phyloP scores from a whole-genome alignment of 768 basidiomycete species.

The Termitomyces sp. region DNA sequence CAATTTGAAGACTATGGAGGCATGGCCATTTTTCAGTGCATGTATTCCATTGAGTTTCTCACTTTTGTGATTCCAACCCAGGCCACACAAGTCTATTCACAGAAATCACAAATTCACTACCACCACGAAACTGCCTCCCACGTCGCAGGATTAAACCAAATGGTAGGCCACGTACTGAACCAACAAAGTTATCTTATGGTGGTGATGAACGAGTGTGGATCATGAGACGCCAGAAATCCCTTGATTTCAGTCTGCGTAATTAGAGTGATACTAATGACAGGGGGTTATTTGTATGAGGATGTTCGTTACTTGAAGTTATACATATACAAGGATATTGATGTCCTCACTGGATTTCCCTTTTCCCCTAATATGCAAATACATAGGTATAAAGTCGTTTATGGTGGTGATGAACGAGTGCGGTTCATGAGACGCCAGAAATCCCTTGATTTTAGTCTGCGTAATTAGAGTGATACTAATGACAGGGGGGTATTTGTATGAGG shows the following conservation, averaged over 20 bases:
- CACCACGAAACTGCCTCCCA: not conserved
- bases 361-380: not conserved
- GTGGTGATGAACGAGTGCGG: not conserved
- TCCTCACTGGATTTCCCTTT: not conserved
- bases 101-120: slow-evolving; percentile 1
- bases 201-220: not conserved
- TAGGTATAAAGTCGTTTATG: not conserved
- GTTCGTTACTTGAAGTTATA: not conserved
- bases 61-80: not conserved
- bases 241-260: slow-evolving; percentile 1
- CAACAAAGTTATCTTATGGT: not conserved
- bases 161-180: slow-evolving; percentile 5
- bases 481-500: not conserved
- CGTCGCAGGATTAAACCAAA: slow-evolving; percentile 7
- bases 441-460: not conserved
- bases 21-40: not conserved
- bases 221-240: slow-evolving; percentile 11
- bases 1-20: not conserved
- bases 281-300: not conserved
- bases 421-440: slow-evolving; percentile 11
- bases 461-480: not conserved
- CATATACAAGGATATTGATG: not conserved
- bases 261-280: not conserved
- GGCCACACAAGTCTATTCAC: not conserved
- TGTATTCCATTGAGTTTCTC: not conserved